A percentile compares a stretch with the other conserved stretches of the same genome.
Conservation (phyloP, 192 early-diverging fungal species). For the Entomortierella lignicola region DNA sequence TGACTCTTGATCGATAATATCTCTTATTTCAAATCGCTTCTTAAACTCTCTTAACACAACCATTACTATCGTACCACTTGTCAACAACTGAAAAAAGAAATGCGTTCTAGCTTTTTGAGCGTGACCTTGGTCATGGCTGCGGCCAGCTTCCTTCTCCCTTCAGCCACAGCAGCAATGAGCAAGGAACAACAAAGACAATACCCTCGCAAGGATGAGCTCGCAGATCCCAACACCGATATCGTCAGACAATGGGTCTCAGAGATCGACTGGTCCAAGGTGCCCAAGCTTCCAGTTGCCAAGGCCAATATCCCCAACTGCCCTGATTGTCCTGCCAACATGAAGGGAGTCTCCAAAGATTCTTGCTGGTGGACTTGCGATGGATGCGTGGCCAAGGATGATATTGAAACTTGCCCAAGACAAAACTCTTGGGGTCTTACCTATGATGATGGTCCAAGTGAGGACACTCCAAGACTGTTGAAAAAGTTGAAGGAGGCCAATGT, state of each 20-base stretch:
- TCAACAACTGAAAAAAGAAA: background rate
- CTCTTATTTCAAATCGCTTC: background rate
- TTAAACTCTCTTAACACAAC: background rate
- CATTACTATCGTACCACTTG: too few species aligned
- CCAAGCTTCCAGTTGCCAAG: constrained; percentile 39
- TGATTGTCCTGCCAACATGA: constrained; percentile 35
- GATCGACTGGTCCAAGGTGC: constrained; percentile 52
- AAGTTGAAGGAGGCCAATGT: constrained; percentile 53
- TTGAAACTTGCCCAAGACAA: constrained; percentile 57
- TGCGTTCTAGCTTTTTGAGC: constrained; percentile 34
- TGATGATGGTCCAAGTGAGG: constrained; percentile 62
- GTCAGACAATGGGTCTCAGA: constrained; percentile 53
- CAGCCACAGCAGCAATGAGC: constrained; percentile 22
- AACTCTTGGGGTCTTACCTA: constrained; percentile 61
- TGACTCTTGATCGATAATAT: too few species aligned
- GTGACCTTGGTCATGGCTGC: constrained; percentile 41
- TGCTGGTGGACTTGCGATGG: constrained; percentile 65
- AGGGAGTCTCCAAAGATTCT: constrained; percentile 23
- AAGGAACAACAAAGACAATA: constrained; percentile 34
- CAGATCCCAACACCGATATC: constrained; percentile 19
- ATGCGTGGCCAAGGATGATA: constrained; percentile 58
- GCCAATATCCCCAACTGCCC: constrained; percentile 40
- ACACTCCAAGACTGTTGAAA: constrained; percentile 56
- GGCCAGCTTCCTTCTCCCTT: constrained; percentile 13
- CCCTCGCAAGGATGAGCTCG: constrained; percentile 13